Evolutionary conservation across 345 rosid species (phyloP).

Genomic region (Firmiana major): DNA sequence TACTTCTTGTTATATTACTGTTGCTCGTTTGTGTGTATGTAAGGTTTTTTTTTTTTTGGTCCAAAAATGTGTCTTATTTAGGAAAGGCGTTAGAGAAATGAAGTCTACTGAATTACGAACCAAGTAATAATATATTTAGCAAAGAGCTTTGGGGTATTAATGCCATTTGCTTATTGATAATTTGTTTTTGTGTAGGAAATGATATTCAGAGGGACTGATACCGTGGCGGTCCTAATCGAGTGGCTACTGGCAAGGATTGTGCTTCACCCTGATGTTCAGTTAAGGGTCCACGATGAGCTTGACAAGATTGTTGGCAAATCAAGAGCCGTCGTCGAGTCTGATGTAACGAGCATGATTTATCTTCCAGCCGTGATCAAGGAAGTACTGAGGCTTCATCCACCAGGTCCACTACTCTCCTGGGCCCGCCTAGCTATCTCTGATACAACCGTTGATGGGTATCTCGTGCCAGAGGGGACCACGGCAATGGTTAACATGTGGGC

Average conservation of each 20-base stretch:
- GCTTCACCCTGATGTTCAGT: slow-evolving; percentile 56
- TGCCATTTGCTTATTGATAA: not conserved
- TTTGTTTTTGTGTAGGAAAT: slow-evolving; percentile 52
- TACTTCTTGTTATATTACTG: not conserved
- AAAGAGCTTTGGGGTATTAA: not conserved
- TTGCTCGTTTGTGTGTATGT: not conserved
- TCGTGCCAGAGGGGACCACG: slow-evolving; percentile 84
- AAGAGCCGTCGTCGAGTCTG: slow-evolving; percentile 51
- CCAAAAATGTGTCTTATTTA: not conserved
- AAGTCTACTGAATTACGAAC: not conserved
- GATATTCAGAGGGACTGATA: slow-evolving; percentile 89
- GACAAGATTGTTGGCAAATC: slow-evolving; percentile 57
- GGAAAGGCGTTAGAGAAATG: not conserved
- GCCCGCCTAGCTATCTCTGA: slow-evolving; percentile 76
- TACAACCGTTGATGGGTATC: slow-evolving; percentile 64
- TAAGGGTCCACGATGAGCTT: slow-evolving; percentile 68
- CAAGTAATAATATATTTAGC: not conserved
- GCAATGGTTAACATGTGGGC: slow-evolving; percentile 99
- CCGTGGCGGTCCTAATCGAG: slow-evolving; percentile 83
- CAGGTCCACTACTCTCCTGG: slow-evolving; percentile 92
- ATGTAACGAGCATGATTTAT: slow-evolving; percentile 42
- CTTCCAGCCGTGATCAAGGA: slow-evolving; percentile 76
- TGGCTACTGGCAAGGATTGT: slow-evolving; percentile 87
- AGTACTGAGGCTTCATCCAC: slow-evolving; percentile 84
- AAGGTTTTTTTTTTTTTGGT: not conserved